These are phyloP conservation scores for Solanum phureja DNA, from an alignment of 257 asterid species.

Conservation along the genomic window DNA sequence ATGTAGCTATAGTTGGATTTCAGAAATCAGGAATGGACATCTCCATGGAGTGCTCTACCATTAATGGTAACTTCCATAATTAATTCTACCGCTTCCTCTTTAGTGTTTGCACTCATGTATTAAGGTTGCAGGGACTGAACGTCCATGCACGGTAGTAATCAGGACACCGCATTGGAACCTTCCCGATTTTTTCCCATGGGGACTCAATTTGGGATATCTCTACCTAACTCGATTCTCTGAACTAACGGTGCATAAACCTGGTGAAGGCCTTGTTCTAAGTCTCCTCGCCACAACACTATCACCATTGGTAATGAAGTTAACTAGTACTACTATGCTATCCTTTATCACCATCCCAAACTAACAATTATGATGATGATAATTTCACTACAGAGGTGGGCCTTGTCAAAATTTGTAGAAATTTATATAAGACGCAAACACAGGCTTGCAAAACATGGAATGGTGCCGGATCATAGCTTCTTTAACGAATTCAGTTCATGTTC, in stretches of 20 bases:
- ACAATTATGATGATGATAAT: too few relatives aligned
- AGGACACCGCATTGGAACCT: conserved; percentile 39
- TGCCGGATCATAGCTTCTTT: conserved; percentile 32
- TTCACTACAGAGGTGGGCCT: conserved; percentile 25
- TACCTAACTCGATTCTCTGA: conserved; percentile 33
- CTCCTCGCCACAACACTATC: conserved; percentile 31
- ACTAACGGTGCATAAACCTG: conserved; percentile 41
- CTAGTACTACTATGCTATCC: neutral
- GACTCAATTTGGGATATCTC: conserved; percentile 18
- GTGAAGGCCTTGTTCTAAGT: conserved; percentile 21
- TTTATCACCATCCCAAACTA: neutral
- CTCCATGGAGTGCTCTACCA: conserved; percentile 24
- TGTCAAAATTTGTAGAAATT: conserved; percentile 26
- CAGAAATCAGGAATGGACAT: conserved; percentile 42
- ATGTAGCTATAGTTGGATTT: conserved; percentile 29
- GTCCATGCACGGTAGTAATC: conserved; percentile 31
- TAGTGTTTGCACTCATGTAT: neutral
- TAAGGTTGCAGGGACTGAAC: conserved; percentile 18
- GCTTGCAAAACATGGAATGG: conserved; percentile 27
- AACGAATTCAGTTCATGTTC: conserved; percentile 22
- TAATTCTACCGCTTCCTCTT: too few relatives aligned
- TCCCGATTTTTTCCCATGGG: conserved; percentile 35
- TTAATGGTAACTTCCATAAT: conserved; percentile 10
- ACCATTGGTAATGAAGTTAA: conserved; percentile 27
- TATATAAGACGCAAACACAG: conserved; percentile 15